Base-by-base conservation (phyloP, 768 basidiomycete genomes). In the Rhodotorula sphaerocarpa region DNA sequence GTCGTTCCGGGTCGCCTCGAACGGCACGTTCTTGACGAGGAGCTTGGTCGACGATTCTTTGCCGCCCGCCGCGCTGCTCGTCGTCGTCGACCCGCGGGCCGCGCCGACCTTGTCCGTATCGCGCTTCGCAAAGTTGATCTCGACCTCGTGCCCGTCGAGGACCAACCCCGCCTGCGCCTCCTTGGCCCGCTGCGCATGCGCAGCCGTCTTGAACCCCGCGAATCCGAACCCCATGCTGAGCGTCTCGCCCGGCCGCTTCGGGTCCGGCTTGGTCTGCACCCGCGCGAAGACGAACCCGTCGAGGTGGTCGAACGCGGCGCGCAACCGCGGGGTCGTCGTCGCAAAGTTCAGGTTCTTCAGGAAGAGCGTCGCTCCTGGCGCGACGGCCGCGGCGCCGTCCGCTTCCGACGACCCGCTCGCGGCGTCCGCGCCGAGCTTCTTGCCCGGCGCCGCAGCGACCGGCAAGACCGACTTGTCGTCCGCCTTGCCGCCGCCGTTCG, bases 151-250 rank as follows among this genome's bases (percentile, higher is more conserved):
- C 0, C 92, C 90, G 72, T 95, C 93, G 18, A 96, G 79, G 28
- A 85, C 82, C 65, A 86, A 85, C 2, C 86, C 87, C 67, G 90
- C 82, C 77, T 91, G 81, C 52, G 84, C 84, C 72, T 83, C 83
- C 71, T 87, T 66, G 27, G 86, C 93, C 67, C 80, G 82, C 74
- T 80, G 80, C 51, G 93, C 91, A 15, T 79, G 82, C 14, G 87
- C 87, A 0, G 73, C 74, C 31, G 84, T 84, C 73, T 82, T 83
- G 79, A 97, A 97, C 9, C 91, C 92, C 36, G 93, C 81, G 70
- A 99, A 99, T 0, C 93, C 95, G 73, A 92, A 96, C 0, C 93
- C 93, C 89, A 92, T 93, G 73, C 88, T 90, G 53, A 95, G 76
- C 52, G 82, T 79, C 15, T 80, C 79, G 1, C 79, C 79, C 3